These are phyloP conservation scores for Dothistroma pini DNA, from an alignment of 2,329 filamentous ascomycete species.

Conservation along the genomic window DNA sequence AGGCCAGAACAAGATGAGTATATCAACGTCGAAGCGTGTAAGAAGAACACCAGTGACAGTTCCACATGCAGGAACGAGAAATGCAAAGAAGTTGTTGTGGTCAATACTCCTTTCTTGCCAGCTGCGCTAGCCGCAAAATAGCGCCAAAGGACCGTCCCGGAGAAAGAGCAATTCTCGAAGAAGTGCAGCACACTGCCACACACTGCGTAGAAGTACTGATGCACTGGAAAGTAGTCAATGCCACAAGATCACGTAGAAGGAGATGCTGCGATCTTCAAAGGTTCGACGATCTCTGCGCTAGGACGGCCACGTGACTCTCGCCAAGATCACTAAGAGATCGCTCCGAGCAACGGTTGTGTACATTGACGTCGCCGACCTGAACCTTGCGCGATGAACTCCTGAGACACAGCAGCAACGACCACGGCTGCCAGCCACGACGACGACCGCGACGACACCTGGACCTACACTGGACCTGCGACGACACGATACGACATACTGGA, in stretches of 20 bases:
- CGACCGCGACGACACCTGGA: background rate
- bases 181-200: background rate
- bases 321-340: background rate
- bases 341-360: background rate
- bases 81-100: background rate
- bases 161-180: background rate
- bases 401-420: slow-evolving; percentile 1
- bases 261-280: background rate
- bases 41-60: background rate
- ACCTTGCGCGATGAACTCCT: background rate
- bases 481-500: background rate
- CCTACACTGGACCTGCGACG: slow-evolving; percentile 4
- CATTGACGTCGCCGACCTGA: background rate
- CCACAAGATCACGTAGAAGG: background rate
- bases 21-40: background rate
- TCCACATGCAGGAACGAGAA: background rate
- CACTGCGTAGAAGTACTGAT: background rate
- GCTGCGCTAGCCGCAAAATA: background rate
- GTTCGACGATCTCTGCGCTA: background rate
- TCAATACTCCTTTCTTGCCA: background rate
- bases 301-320: background rate
- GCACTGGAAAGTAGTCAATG: background rate
- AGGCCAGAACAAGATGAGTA: background rate
- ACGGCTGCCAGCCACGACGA: background rate
- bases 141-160: background rate